Conservation (phyloP, 164 flowering plant genomes). For the Nymphaea colorata region DNA sequence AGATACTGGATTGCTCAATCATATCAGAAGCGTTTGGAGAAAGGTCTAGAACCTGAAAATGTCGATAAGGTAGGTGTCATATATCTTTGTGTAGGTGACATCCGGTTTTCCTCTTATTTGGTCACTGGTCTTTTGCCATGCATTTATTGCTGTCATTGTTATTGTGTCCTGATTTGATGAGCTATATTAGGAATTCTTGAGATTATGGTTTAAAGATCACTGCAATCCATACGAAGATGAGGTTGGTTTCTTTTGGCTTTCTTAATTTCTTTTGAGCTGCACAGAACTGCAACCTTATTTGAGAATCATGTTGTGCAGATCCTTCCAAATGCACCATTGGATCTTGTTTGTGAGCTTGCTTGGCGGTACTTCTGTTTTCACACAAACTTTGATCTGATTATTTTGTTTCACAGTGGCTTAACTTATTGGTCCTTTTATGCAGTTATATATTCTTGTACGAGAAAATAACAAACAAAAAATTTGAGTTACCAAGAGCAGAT, state of each 20-base stretch:
- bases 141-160: neutral
- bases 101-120: neutral
- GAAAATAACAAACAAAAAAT: constrained; percentile 72
- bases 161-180: neutral
- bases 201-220: constrained; percentile 83
- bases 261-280: neutral
- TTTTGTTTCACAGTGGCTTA: neutral
- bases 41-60: constrained; percentile 90
- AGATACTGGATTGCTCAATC: constrained; percentile 93
- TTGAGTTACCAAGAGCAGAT: constrained; percentile 44
- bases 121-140: neutral
- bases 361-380: constrained; percentile 49
- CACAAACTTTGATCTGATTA: neutral
- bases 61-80: constrained; percentile 64
- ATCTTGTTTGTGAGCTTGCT: constrained; percentile 77
- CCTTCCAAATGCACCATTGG: constrained; percentile 84
- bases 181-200: constrained; percentile 65
- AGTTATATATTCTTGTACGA: constrained; percentile 83
- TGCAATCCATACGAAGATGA: constrained; percentile 91
- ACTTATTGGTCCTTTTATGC: constrained; percentile 7
- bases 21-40: constrained; percentile 53
- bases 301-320: constrained; percentile 27
- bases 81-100: neutral
- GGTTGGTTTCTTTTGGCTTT: constrained; percentile 19
- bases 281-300: neutral